Percentiles rank a stretch among this genome's conserved stretches.
These are phyloP conservation scores for Solanum corneliomulleri DNA, from an alignment of 257 asterid genomes.

Conservation along the genomic window DNA sequence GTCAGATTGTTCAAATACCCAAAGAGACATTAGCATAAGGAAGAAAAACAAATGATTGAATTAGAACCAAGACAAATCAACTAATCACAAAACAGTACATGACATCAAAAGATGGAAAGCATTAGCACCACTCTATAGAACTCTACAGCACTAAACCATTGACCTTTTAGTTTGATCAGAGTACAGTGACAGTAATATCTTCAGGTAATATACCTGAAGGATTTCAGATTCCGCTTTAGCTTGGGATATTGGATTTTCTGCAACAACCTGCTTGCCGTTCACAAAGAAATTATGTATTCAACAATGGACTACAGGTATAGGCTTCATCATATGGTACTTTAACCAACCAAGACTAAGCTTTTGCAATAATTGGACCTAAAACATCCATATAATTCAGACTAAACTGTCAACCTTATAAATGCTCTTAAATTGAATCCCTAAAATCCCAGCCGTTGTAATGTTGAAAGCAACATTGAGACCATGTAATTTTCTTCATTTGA, in stretches of 20 bases:
- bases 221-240: conserved; percentile 19
- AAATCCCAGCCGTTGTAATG: background rate
- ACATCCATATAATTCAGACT: background rate
- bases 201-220: background rate
- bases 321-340: background rate
- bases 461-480: background rate
- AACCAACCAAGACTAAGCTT: no score
- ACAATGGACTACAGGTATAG: background rate
- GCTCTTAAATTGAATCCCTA: background rate
- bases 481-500: background rate
- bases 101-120: conserved; percentile 7
- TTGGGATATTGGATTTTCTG: conserved; percentile 21
- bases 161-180: background rate
- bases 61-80: background rate
- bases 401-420: background rate
- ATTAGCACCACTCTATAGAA: conserved; percentile 14
- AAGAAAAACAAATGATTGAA: no score
- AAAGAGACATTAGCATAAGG: no score
- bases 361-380: background rate
- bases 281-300: background rate
- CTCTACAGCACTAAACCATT: background rate
- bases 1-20: no score
- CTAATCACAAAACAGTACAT: conserved; percentile 12
- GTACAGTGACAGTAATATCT: background rate
- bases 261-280: conserved; percentile 22